Percentiles rank a stretch among this genome's conserved stretches.
These are phyloP conservation scores for Claviceps sp. DNA, from an alignment of 2,329 filamentous ascomycete genomes.

Conservation along the genomic window DNA sequence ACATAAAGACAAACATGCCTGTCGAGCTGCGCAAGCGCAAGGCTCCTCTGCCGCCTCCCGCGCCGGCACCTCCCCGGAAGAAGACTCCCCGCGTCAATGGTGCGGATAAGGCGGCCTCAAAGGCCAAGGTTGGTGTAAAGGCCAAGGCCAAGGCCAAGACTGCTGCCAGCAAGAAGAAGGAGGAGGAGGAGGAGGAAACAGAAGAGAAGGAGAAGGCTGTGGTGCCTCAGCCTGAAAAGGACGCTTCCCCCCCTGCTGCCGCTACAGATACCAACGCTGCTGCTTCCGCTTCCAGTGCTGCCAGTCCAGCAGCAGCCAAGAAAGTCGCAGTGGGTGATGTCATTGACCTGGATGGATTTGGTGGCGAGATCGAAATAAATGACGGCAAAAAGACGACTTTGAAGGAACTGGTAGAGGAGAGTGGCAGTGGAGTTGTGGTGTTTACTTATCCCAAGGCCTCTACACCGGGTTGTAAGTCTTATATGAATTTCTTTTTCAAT, in stretches of 20 bases:
- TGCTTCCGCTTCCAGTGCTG: constrained; percentile 6
- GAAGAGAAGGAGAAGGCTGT: constrained; percentile 9
- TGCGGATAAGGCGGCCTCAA: background rate
- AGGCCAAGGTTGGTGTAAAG: background rate
- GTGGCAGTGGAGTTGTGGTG: constrained; percentile 73
- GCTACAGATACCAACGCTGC: background rate
- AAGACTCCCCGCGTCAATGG: background rate
- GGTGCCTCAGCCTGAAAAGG: constrained; percentile 13
- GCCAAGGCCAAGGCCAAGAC: background rate
- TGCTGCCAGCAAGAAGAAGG: constrained; percentile 8
- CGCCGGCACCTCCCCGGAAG: constrained; percentile 28
- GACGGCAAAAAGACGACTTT: constrained; percentile 71
- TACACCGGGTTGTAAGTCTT: constrained; percentile 75
- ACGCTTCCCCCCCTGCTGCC: constrained; percentile 7
- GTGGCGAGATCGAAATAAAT: constrained; percentile 68
- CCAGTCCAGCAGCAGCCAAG: constrained; percentile 17
- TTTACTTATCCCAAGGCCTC: constrained; percentile 95
- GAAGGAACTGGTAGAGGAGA: constrained; percentile 67
- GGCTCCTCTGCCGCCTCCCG: constrained; percentile 33
- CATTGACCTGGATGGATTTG: constrained; percentile 45
- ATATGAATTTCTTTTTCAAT: background rate
- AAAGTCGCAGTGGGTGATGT: constrained; percentile 41
- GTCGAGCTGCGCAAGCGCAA: constrained; percentile 50
- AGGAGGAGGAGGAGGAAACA: background rate
- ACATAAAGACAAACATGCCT: constrained; percentile 31